Evolutionary conservation across 176 grass and related monocot species (phyloP).

Genomic region (Alopecurus myosuroides): DNA sequence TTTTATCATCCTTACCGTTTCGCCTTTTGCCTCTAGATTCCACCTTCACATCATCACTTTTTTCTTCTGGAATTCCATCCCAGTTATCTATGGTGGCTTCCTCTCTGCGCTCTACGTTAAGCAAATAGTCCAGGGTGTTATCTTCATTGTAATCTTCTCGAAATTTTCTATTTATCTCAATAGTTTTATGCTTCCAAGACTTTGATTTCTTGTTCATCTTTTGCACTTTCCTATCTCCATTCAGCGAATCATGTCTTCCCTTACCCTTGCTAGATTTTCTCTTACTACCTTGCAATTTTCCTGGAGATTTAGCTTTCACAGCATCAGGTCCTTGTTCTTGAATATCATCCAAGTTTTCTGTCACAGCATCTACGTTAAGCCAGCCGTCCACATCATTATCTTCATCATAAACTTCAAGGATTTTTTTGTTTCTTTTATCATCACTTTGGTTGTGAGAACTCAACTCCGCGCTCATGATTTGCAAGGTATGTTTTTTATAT

Average conservation of each 20-base stretch:
- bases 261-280: slow-evolving; percentile 49
- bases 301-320: slow-evolving; percentile 40
- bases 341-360: slow-evolving; percentile 23
- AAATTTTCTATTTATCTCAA: slow-evolving; percentile 31
- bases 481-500: slow-evolving; percentile 30
- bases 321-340: slow-evolving; percentile 23
- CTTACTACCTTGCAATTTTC: slow-evolving; percentile 32
- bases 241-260: slow-evolving; percentile 10
- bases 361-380: slow-evolving; percentile 28
- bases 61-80: slow-evolving; percentile 32
- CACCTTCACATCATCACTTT: slow-evolving; percentile 25
- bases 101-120: slow-evolving; percentile 20
- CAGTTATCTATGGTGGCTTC: slow-evolving; percentile 23
- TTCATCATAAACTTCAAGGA: slow-evolving; percentile 19
- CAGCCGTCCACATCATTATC: slow-evolving; percentile 13
- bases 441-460: slow-evolving; percentile 28
- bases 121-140: slow-evolving; percentile 3
- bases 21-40: slow-evolving; percentile 42
- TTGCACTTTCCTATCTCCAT: slow-evolving; percentile 30
- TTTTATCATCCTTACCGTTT: slow-evolving; percentile 33
- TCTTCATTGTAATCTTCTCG: slow-evolving; percentile 14
- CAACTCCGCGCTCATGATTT: slow-evolving; percentile 23
- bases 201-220: slow-evolving; percentile 35
- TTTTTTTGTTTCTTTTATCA: slow-evolving; percentile 24
- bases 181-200: slow-evolving; percentile 31